Percentiles rank a stretch among this genome's conserved stretches.
Conservation (phyloP, 352 stramenopile species). For the Phytophthora cajani region DNA sequence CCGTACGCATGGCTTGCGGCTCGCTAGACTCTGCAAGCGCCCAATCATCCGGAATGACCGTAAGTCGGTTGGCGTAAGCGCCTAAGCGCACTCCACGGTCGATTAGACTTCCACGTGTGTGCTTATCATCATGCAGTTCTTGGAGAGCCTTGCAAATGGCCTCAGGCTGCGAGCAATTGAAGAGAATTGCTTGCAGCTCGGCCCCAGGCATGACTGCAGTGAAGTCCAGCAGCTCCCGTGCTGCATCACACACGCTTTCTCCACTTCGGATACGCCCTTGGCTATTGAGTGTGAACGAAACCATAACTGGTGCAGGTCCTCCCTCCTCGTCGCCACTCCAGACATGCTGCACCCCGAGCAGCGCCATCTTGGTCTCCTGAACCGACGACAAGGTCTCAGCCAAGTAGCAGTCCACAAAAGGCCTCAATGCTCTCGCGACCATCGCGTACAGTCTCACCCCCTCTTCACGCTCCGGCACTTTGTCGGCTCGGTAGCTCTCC, state of each 20-base stretch:
- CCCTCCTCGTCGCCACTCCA: slow-evolving; percentile 20
- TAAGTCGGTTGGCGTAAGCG: slow-evolving; percentile 91
- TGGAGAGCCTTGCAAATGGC: slow-evolving; percentile 80
- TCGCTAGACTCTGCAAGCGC: slow-evolving; percentile 70
- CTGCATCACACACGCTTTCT: slow-evolving; percentile 56
- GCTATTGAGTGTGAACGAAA: slow-evolving; percentile 85
- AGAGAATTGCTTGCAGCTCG: slow-evolving; percentile 75
- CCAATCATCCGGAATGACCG: slow-evolving; percentile 78
- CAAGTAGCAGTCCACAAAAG: slow-evolving; percentile 82
- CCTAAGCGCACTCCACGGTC: slow-evolving; percentile 54
- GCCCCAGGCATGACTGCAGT: slow-evolving; percentile 17
- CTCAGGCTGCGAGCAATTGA: slow-evolving; percentile 92
- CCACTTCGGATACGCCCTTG: slow-evolving; percentile 79
- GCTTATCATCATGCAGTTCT: slow-evolving; percentile 47
- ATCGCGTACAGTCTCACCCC: slow-evolving; percentile 78
- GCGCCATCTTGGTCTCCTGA: slow-evolving; percentile 84
- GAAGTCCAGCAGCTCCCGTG: slow-evolving; percentile 50
- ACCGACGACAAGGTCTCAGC: slow-evolving; percentile 90
- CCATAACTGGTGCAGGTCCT: slow-evolving; percentile 52
- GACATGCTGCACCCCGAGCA: slow-evolving; percentile 65
- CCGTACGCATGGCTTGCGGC: slow-evolving; percentile 83
- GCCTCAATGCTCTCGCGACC: slow-evolving; percentile 66
- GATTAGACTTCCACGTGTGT: slow-evolving; percentile 12
- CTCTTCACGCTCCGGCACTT: slow-evolving; percentile 68
- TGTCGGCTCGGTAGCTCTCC: slow-evolving; percentile 89